Base-by-base conservation (phyloP, 2,329 filamentous ascomycete genomes). In the Microdochium trichocladiopsis region DNA sequence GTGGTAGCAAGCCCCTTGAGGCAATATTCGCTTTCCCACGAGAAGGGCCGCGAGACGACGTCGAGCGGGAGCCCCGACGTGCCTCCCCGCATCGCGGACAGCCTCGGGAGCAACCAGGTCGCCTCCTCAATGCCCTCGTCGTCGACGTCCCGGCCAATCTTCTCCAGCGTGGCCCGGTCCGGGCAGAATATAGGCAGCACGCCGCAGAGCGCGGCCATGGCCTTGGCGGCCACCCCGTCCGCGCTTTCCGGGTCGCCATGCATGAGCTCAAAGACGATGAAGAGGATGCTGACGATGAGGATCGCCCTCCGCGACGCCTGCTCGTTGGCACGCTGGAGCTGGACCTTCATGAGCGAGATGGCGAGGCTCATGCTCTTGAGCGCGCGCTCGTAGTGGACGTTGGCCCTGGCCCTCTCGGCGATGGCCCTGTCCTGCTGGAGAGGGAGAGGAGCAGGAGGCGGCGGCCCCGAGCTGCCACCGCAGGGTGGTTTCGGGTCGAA, bases 51-150 rank as follows among this genome's bases (percentile, higher is more conserved):
- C 18, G 41, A 18, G 5, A 18, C 18, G 21, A 21, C 9, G 18
- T 45, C 14, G 41, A 45, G 41, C 6, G 41, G 41, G 11, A 22
- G 18, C 12, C 41, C 41, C 21, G 41, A 45, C 16, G 41, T 18
- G 18, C 41, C 41, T 16, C 41, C 41, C 5, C 41, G 41, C 18
- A 45, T 45, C 6, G 41, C 21, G 41, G 11, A 22, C 24, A 58
- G 49, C n/a, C 55, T 53, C 5, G 55, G 51, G 24, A 58, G 49
- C 47, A 58, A 55, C 23, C 49, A 58, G 9, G 55, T 54, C 9
- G 57, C 57, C 48, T 58, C 57, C 11, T 51, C 52, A 18, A 58
- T 49, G 28, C 55, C 57, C 28, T 58, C 55, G 50, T 58, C 57
- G 45, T 58, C 57, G 4, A 58, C 12, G n/a, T 37, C 48, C 18